Evolutionary conservation across 306 rosid species (phyloP).

Genomic region (Carpinus fangiana): DNA sequence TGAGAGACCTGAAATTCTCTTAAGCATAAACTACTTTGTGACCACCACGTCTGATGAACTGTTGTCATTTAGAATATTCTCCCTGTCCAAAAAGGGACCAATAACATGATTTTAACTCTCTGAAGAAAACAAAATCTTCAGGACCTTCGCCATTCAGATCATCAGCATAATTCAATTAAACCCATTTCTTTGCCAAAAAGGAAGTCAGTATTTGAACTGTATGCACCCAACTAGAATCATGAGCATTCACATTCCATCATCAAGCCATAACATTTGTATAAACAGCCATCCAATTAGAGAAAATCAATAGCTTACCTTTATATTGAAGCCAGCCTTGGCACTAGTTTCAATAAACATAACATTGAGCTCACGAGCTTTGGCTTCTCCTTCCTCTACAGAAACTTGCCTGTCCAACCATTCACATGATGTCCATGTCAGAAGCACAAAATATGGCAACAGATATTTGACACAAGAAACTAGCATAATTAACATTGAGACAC

Average conservation of each 20-base stretch:
- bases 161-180: neutral
- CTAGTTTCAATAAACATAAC: conserved; percentile 90
- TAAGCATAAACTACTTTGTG: neutral
- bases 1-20: neutral
- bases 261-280: conserved; percentile 4
- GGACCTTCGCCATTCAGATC: neutral
- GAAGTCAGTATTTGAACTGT: neutral
- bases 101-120: neutral
- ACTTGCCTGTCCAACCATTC: conserved; percentile 62
- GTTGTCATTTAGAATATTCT: neutral
- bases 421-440: conserved; percentile 16
- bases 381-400: conserved; percentile 90
- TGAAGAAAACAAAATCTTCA: neutral
- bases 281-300: neutral
- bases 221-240: neutral
- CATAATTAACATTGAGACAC: conserved; percentile 2
- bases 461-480: conserved; percentile 5
- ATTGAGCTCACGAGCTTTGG: conserved; percentile 68
- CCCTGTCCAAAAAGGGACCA: neutral
- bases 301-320: conserved; percentile 49
- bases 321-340: conserved; percentile 93
- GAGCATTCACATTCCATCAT: neutral
- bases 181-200: neutral
- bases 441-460: conserved; percentile 16
- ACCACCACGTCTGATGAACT: neutral